Base-by-base conservation (phyloP, 208 protist species). In the Borovskyia barvae region DNA sequence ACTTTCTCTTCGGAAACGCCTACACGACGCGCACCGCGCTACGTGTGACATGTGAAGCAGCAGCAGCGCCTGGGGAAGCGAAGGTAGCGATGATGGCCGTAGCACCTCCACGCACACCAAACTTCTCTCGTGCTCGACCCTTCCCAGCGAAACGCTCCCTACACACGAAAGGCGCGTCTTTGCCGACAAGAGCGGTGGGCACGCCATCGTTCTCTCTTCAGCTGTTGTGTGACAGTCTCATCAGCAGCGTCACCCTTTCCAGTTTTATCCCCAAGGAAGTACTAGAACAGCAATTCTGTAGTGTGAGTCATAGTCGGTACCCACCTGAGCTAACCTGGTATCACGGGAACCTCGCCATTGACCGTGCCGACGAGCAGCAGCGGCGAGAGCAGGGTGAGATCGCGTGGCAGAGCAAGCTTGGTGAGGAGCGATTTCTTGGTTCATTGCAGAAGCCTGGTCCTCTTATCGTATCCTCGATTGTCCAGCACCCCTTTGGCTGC, bases 1-100 rank as follows among this genome's bases (percentile, higher is more conserved):
- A 72, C 22, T 91, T 91, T 62, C n/a, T 91, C 35, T 91, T 91
- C 47, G 84, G 84, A 14, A 80, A 91, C 37, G 75, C 75, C 37
- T 82, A 79, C 59, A 84, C 84, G 5, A 82, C 80, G 7, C 80
- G 75, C n/a, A 91, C 80, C 11, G 66, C 46, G 19, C 42, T 70
- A 25, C 62, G 40, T 14, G 61, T 77, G 15, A 43, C 53, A 9
- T 74, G 51, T 25, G 52, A 51, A 19, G 41, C 14, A 39, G 45
- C 17, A 36, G 37, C 5, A 36, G 15, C 25, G 17, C 15, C 25
- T 24, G 42, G 14, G 24, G 26, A 26, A 19, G 28, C 46, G 36
- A 26, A 24, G 7, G 26, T 0, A 3, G 6, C 41, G 6, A 7
- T 14, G 33, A 30, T 20, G n/a, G 4, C 14, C 33, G n/a, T 22